Base-by-base conservation (phyloP, 2,329 filamentous ascomycete genomes). In the Mollisiaceae sp. region DNA sequence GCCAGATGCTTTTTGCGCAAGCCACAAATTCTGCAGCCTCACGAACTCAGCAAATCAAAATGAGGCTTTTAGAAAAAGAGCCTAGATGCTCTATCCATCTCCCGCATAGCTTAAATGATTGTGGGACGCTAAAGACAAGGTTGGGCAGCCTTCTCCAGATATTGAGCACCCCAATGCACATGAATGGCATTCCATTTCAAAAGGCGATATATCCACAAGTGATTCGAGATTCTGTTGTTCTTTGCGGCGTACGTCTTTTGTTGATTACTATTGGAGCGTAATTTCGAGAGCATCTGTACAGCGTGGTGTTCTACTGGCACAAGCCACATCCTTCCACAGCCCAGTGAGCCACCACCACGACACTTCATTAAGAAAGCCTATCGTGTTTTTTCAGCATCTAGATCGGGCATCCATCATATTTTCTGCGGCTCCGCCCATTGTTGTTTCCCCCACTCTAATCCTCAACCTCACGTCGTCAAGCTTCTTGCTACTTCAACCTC, bases 21-120 rank as follows among this genome's bases (percentile, higher is more conserved):
- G 50, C 50, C 50, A 54, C 50, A 54, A 54, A 50, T 18, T 18
- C 50, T 35, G 27, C 50, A 54, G 50, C 50, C 50, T 54, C 50
- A 54, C 22, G 14, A 54, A 24, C 6, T 54, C 15, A 54, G 18
- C 50, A 54, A 54, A 54, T 54, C 50, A 54, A 1, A 14, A 35
- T 24, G 50, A 5, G 2, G 1, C 4, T 50, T 22, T 50, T 24
- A 6, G 11, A 24, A 8, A 35, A 27, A 32, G 11, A 32, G 50
- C 24, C 50, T 24, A 54, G 15, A 4, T 32, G 27, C 12, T n/a
- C 8, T 3, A 8, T 54, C 24, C 24, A 27, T 11, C 8, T 32
- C 50, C 50, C 24, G 24, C 14, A 14, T 54, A 24, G 50, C 50
- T 54, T 24, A 35, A 54, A 18, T 27, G 4, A 11, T 22, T 22